Base-by-base conservation (phyloP, 2,329 filamentous ascomycete genomes). In the Stagonosporopsis rhizophila region DNA sequence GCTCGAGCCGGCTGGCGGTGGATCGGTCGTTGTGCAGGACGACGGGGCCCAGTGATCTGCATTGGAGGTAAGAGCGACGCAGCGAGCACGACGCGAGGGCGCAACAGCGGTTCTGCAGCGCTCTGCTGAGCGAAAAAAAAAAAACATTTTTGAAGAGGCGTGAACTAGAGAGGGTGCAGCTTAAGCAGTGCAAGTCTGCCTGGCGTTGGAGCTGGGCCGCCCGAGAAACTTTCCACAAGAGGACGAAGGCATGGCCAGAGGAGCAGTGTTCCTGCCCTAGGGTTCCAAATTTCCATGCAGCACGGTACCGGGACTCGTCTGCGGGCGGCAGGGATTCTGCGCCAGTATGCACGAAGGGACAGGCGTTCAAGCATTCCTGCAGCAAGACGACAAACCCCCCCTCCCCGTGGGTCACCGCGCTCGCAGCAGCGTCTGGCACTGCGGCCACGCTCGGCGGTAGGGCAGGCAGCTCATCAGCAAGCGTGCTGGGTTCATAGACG, bases 181-280 rank as follows among this genome's bases (percentile, higher is more conserved):
- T 32, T 20, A 17, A 20, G 23, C 25, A 14, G 40, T 35, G 52
- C 52, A 45, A 45, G 34, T 50, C 15, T 56, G 41, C 37, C 19
- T 56, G 46, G 41, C 45, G 46, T 42, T 44, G 53, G 42, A 20
- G 30, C 25, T 27, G 41, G 20, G 4, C 23, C 30, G 19, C 12
- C 53, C 47, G 53, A 56, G 38, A 52, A 56, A 56, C 47, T 56
- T 56, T 52, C 53, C 47, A 47, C 42, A 52, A 34, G 42, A 20
- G 32, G 40, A 39, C 25, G 38, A 56, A 47, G 42, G 52, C 46
- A 35, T 46, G 30, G 47, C 47, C 30, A 56, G 38, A 44, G 42
- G 41, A 25, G n/a, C n/a, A n/a, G 17, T 32, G 39, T 50, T 32
- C 30, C 12, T 6, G 9, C 15, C 32, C 52, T 56, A 56, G 46